Evolutionary conservation across 2,329 filamentous ascomycete species (phyloP), one percentile per base, ranked within the genome.

Genomic region (Bipolaris victoriae): DNA sequence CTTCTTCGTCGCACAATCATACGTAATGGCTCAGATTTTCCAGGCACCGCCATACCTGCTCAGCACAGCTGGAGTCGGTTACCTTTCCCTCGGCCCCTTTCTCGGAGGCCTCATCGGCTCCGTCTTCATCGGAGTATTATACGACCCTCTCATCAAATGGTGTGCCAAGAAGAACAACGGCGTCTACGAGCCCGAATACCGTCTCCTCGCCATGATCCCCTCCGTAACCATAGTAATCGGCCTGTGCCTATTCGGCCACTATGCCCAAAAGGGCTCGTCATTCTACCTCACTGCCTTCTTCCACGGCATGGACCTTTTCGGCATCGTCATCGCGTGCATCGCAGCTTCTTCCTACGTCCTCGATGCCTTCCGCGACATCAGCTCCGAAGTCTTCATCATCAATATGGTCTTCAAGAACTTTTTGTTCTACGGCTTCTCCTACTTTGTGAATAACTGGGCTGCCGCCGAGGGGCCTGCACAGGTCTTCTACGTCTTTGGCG

Each of bases 161-260:
- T 76, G 82, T 53, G 79, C 81, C 3, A 79, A 78, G 65, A 78
- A 75, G 58, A 84, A 84, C 65, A 73, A 71, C 18, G 82, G 82
- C n/a, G 72, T 83, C 46, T 84, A 84, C 67, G 82, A 84, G 64
- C 83, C 82, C 5, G 82, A 84, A 63, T 84, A 83, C 62, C 78
- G 82, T 9, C 73, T 82, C 7, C 71, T 80, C 5, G 60, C 52
- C 26, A 65, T 66, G 62, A 63, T 77, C 3, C 70, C 73, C 13
- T 66, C 71, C 0, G 61, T 79, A 3, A 44, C 73, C 1, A 68
- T 72, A 5, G 74, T 76, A 9, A 67, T 75, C 15, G 76, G 76
- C 18, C 73, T 80, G 46, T 76, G 76, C 55, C 69, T 75, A 1
- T 80, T 78, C 52, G 77, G 79, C 2, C 66, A 74, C 45, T 65